phyloP scores from a whole-genome alignment of 208 protist species.

The Vickermania ingenoplastis region DNA sequence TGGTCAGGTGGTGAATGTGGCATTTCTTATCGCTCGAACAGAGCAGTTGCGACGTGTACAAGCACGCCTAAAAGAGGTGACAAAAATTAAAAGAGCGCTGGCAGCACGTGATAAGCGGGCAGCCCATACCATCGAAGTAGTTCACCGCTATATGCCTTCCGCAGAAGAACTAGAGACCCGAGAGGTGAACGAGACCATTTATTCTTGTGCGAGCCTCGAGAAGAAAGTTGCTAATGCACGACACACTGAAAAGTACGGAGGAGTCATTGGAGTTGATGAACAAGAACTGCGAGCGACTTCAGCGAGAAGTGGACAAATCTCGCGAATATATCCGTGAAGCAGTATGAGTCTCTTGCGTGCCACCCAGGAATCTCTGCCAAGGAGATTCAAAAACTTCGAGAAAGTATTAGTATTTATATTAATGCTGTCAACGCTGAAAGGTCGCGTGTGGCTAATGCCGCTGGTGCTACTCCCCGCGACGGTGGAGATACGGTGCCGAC shows the following conservation, averaged over 20 bases:
- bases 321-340: constrained; percentile 31
- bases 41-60: constrained; percentile 33
- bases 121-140: constrained; percentile 48
- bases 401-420: constrained; percentile 40
- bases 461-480: background rate
- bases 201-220: constrained; percentile 37
- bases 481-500: background rate
- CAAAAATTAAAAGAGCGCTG: constrained; percentile 26
- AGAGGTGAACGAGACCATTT: constrained; percentile 60
- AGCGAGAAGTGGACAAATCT: constrained; percentile 21
- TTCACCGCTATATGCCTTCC: constrained; percentile 24
- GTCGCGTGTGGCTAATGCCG: background rate
- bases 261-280: constrained; percentile 18
- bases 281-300: constrained; percentile 29
- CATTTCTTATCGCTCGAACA: constrained; percentile 26
- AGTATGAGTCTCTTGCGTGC: constrained; percentile 32
- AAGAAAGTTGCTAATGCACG: constrained; percentile 25
- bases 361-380: constrained; percentile 17
- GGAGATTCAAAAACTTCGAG: constrained; percentile 12
- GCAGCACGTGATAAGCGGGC: constrained; percentile 46
- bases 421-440: constrained; percentile 12
- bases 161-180: constrained; percentile 27
- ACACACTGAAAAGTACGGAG: constrained; percentile 18
- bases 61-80: constrained; percentile 27
- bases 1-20: constrained; percentile 23